Evolutionary conservation across 78 protist species (phyloP).

Genomic region (Dictyostelium purpureum): DNA sequence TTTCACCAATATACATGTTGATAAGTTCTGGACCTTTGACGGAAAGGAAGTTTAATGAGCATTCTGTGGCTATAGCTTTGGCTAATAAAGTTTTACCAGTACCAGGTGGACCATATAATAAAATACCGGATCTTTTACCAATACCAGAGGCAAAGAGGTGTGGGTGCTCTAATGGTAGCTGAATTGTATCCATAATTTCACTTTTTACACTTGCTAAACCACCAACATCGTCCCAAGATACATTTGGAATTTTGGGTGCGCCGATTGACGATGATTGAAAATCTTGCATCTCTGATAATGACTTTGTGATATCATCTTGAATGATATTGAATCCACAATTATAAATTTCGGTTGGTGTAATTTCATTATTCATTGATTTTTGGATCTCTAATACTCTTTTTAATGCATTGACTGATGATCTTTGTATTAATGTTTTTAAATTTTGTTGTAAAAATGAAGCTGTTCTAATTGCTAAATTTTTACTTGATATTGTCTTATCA

Average conservation of each 20-base stretch:
- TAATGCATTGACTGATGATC: slow-evolving; percentile 17
- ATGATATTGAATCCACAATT: slow-evolving; percentile 51
- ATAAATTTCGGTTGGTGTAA: slow-evolving; percentile 24
- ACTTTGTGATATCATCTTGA: slow-evolving; percentile 36
- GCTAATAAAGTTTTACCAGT: slow-evolving; percentile 94
- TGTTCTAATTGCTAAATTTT: slow-evolving; percentile 72
- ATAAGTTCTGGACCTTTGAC: slow-evolving; percentile 95
- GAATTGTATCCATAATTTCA: slow-evolving; percentile 96
- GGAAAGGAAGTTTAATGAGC: slow-evolving; percentile 69
- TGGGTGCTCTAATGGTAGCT: slow-evolving; percentile 95
- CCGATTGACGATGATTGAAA: slow-evolving; percentile 81
- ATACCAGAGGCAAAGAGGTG: slow-evolving; percentile 90
- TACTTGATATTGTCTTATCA: slow-evolving; percentile 42
- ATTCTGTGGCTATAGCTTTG: slow-evolving; percentile 92
- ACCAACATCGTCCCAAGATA: slow-evolving; percentile 97
- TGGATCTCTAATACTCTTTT: slow-evolving; percentile 24
- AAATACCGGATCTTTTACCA: slow-evolving; percentile 89
- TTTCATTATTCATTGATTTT: background rate
- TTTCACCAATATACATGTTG: slow-evolving; percentile 96
- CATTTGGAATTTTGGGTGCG: slow-evolving; percentile 91
- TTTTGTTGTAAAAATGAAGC: slow-evolving; percentile 63
- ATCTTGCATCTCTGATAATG: slow-evolving; percentile 74
- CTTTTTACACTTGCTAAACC: slow-evolving; percentile 95
- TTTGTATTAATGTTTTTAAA: slow-evolving; percentile 10
- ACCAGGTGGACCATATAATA: slow-evolving; percentile 99